A percentile compares a stretch with the other conserved stretches of the same genome.
These are phyloP conservation scores for Glaciozyma antarctica DNA, from an alignment of 768 basidiomycete species.

Conservation along the genomic window DNA sequence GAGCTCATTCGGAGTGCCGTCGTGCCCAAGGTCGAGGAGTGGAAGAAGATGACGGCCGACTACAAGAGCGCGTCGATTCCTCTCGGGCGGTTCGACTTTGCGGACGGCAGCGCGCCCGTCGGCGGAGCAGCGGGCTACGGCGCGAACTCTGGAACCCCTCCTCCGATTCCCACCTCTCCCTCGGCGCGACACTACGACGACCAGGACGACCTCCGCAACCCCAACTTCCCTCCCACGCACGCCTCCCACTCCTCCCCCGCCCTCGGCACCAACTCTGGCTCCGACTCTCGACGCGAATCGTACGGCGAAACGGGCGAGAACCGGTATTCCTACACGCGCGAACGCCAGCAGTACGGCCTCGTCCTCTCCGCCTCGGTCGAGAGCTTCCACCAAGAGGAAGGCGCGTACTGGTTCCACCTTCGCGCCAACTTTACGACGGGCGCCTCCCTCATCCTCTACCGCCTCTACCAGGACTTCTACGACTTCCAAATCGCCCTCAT, in stretches of 20 bases:
- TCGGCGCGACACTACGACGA: constrained; percentile 12
- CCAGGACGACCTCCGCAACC: background rate
- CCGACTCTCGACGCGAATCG: background rate
- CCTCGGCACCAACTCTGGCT: background rate
- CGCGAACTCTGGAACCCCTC: constrained; percentile 3
- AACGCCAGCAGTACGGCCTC: constrained; percentile 48
- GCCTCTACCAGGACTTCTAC: constrained; percentile 96
- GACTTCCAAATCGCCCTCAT: constrained; percentile 88
- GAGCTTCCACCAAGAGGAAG: constrained; percentile 93
- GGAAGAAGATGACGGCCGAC: constrained; percentile 88
- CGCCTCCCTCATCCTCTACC: constrained; percentile 72
- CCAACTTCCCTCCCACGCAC: background rate
- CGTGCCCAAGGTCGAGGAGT: constrained; percentile 94
- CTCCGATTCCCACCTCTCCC: constrained; percentile 46
- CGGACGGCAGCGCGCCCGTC: constrained; percentile 37
- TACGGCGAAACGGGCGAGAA: background rate
- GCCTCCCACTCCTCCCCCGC: background rate
- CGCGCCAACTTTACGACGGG: constrained; percentile 60
- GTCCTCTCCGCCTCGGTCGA: constrained; percentile 79
- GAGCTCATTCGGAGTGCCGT: constrained; percentile 75
- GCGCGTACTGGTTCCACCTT: constrained; percentile 95
- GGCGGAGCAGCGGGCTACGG: constrained; percentile 17
- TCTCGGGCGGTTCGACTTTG: constrained; percentile 73
- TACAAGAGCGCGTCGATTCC: constrained; percentile 96
- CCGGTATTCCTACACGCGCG: constrained; percentile 28